These are phyloP conservation scores for Chalara sp. DNA, from an alignment of 2,329 filamentous ascomycete genomes.

Conservation along the genomic window DNA sequence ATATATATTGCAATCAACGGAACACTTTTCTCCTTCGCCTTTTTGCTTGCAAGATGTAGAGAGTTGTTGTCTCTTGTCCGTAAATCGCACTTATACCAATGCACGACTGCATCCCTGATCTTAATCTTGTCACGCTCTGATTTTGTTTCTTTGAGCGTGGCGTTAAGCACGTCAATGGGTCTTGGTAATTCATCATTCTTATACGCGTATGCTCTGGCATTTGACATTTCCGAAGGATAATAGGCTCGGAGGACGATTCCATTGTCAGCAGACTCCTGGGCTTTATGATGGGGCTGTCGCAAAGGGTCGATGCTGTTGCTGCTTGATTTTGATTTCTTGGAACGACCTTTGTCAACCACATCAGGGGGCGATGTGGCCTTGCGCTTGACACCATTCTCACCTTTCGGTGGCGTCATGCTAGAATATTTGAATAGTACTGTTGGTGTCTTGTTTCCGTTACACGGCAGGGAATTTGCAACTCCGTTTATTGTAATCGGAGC, in stretches of 20 bases:
- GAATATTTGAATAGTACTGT: no score
- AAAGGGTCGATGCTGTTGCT: neutral
- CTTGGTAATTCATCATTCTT: conserved; percentile 60
- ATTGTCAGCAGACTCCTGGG: conserved; percentile 38
- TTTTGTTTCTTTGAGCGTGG: conserved; percentile 55
- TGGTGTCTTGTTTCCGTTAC: no score
- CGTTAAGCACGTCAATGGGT: conserved; percentile 63
- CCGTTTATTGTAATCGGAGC: no score
- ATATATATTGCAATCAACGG: conserved; percentile 74
- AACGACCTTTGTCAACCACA: neutral
- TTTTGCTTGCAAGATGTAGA: conserved; percentile 57
- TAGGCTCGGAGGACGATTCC: conserved; percentile 66
- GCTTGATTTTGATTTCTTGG: neutral
- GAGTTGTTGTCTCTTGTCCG: conserved; percentile 68
- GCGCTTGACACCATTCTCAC: neutral
- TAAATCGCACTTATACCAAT: conserved; percentile 88
- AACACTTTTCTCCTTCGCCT: conserved; percentile 59
- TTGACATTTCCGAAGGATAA: conserved; percentile 84
- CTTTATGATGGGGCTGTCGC: conserved; percentile 16
- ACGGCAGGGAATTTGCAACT: no score
- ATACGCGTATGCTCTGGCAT: conserved; percentile 69
- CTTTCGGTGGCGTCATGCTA: neutral
- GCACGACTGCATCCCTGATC: conserved; percentile 60
- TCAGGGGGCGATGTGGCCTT: neutral
- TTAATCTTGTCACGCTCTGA: conserved; percentile 42